Evolutionary conservation across 179 eudicot genomes (phyloP), one percentile per base, ranked within the genome.

Genomic region (Spergularia azorica): DNA sequence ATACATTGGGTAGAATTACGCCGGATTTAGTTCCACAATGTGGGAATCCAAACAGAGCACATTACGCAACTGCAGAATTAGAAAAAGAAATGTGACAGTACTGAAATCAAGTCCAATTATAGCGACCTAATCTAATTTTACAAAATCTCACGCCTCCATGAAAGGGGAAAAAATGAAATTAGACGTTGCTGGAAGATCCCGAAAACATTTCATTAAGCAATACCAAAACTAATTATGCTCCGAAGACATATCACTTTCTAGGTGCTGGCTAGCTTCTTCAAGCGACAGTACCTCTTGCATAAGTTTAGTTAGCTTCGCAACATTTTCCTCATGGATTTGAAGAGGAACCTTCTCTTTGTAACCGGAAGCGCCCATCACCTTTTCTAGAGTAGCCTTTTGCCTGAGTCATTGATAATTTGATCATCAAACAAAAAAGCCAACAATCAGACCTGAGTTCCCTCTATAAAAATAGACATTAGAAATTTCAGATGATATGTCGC

Each of bases 271-370:
- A 38, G 85, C 86, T 76, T 85, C 83, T 84, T 88, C 86, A 63
- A 86, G 72, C 0, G 84, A 84, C 39, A 82, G 32, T 7, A 91
- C 64, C 63, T 90, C 91, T 72, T 87, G 90, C 88, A 81, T 71
- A 1, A 91, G 86, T n/a, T 77, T 73, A 6, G 82, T 50, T 48
- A 90, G 87, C 78, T 90, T 91, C 0, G 83, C 86, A 3, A 63
- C 81, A 48, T 93, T 88, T 54, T 80, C 89, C 78, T 93, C 88
- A 10, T 84, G 89, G 55, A 93, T 83, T 54, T 84, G 87, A 36
- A 75, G 62, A 1, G 88, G 91, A 32, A 90, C 92, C 82, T 91
- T 93, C 79, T 89, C 95, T 62, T 80, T 79, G 68, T 93, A 93
- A 17, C 98, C 92, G 21, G 90, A 57, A 17, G 88, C 89, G 63